These are phyloP conservation scores for Erigeron canadensis DNA, from an alignment of 129 eudicot genomes.

Conservation along the genomic window DNA sequence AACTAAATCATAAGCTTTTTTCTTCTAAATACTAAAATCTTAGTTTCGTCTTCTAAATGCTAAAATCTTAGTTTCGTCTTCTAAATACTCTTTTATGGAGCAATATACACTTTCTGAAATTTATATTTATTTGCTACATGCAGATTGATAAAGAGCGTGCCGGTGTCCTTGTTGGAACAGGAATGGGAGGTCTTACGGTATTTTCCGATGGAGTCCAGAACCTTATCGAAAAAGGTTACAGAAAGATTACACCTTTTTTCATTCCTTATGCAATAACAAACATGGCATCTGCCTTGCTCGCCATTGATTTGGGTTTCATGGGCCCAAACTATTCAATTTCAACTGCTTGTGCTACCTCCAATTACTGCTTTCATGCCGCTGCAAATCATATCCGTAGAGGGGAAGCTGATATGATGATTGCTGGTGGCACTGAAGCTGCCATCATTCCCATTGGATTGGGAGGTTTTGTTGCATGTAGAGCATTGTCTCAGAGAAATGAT, in stretches of 20 bases:
- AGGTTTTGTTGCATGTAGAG: constrained; percentile 98
- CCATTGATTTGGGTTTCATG: constrained; percentile 91
- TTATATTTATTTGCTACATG: constrained; percentile 4
- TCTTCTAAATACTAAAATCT: too few relatives aligned
- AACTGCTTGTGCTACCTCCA: constrained; percentile 99
- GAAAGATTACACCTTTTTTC: constrained; percentile 93
- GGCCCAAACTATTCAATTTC: constrained; percentile 98
- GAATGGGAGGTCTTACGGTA: constrained; percentile 95
- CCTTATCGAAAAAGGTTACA: constrained; percentile 79
- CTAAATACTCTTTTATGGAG: neutral
- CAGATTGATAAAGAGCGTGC: constrained; percentile 90
- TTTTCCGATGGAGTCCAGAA: constrained; percentile 88
- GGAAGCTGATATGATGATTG: constrained; percentile 98
- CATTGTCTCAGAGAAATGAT: constrained; percentile 97
- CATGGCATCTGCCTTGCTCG: constrained; percentile 96
- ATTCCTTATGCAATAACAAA: constrained; percentile 94
- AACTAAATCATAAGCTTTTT: too few relatives aligned
- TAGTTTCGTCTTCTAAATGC: too few relatives aligned
- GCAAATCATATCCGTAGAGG: constrained; percentile 98
- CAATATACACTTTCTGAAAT: neutral
- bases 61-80: too few relatives aligned
- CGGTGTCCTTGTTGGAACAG: constrained; percentile 98
- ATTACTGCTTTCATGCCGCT: constrained; percentile 95
- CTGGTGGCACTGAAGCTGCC: constrained; percentile 99
- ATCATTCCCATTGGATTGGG: constrained; percentile 92